Percentiles rank a stretch among this genome's conserved stretches.
Evolutionary conservation across 352 stramenopile species (phyloP).

Genomic region (Globisporangium splendens): DNA sequence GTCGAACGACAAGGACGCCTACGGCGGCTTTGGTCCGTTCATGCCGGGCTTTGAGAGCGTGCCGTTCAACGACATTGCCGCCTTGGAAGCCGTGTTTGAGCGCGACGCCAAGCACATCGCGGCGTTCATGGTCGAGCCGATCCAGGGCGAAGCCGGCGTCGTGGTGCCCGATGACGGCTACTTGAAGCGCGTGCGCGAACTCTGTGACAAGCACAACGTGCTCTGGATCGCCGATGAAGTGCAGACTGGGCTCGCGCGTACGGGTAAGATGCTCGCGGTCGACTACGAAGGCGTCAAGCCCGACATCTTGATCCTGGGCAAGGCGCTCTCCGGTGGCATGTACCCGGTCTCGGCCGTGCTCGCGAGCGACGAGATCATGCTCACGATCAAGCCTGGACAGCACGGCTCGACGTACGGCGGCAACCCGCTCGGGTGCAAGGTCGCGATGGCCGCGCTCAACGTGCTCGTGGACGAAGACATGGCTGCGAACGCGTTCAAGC

Average conservation of each 20-base stretch:
- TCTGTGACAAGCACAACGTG: slow-evolving; percentile 98
- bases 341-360: slow-evolving; percentile 98
- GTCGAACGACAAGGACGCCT: slow-evolving; percentile 90
- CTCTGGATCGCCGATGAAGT: slow-evolving; percentile 99
- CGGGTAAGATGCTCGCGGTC: slow-evolving; percentile 94
- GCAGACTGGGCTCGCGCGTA: slow-evolving; percentile 95
- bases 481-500: slow-evolving; percentile 89
- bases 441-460: slow-evolving; percentile 93
- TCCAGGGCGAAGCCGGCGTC: slow-evolving; percentile 98
- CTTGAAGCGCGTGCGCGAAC: slow-evolving; percentile 83
- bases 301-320: slow-evolving; percentile 97
- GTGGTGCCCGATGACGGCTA: slow-evolving; percentile 97
- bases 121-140: slow-evolving; percentile 99
- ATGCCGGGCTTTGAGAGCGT: slow-evolving; percentile 95
- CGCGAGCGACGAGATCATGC: slow-evolving; percentile 96
- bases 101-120: slow-evolving; percentile 89
- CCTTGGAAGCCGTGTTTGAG: slow-evolving; percentile 79
- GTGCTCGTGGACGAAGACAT: slow-evolving; percentile 97
- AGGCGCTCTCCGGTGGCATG: slow-evolving; percentile 96
- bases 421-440: slow-evolving; percentile 95
- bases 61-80: slow-evolving; percentile 93
- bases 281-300: slow-evolving; percentile 96
- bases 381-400: slow-evolving; percentile 96
- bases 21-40: slow-evolving; percentile 94
- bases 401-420: slow-evolving; percentile 97